Percentiles rank a stretch among this genome's conserved stretches.
Conservation (phyloP, 805 yeast species). For the Sungouiella blattae region DNA sequence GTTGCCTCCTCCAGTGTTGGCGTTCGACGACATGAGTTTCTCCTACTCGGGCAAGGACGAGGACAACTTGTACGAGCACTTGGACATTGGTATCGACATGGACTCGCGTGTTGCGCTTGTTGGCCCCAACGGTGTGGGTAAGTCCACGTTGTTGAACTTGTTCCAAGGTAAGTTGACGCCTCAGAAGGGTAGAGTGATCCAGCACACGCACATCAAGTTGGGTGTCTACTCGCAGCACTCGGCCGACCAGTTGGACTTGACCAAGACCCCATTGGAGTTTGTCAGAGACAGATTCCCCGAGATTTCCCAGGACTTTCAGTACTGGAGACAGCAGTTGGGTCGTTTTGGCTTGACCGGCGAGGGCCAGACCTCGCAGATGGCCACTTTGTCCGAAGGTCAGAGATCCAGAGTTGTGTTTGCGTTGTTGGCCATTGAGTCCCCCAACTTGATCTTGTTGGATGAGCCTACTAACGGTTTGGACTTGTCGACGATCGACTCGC, state of each 20-base stretch:
- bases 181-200: slow-evolving; percentile 91
- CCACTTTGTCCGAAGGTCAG: slow-evolving; percentile 97
- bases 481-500: slow-evolving; percentile 95
- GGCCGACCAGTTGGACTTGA: slow-evolving; percentile 94
- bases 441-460: slow-evolving; percentile 91
- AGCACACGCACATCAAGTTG: slow-evolving; percentile 95
- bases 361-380: slow-evolving; percentile 98
- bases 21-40: slow-evolving; percentile 93
- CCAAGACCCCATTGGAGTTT: slow-evolving; percentile 93
- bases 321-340: slow-evolving; percentile 97
- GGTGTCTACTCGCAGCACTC: slow-evolving; percentile 99
- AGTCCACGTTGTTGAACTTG: slow-evolving; percentile 89
- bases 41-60: slow-evolving; percentile 81
- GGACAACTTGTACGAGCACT: slow-evolving; percentile 82
- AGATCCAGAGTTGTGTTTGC: slow-evolving; percentile 99
- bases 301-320: slow-evolving; percentile 96
- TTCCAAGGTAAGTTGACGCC: slow-evolving; percentile 94
- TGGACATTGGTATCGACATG: slow-evolving; percentile 98
- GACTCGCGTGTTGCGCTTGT: slow-evolving; percentile 97
- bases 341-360: slow-evolving; percentile 98
- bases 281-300: slow-evolving; percentile 90
- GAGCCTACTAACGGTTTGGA: slow-evolving; percentile 99
- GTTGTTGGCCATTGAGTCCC: slow-evolving; percentile 88
- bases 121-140: slow-evolving; percentile 99
- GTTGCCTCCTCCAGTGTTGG: slow-evolving; percentile 97